Percentiles rank a stretch among this genome's conserved stretches.
phyloP scores from a whole-genome alignment of 176 grass and related monocot species.

The Carex pumila region DNA sequence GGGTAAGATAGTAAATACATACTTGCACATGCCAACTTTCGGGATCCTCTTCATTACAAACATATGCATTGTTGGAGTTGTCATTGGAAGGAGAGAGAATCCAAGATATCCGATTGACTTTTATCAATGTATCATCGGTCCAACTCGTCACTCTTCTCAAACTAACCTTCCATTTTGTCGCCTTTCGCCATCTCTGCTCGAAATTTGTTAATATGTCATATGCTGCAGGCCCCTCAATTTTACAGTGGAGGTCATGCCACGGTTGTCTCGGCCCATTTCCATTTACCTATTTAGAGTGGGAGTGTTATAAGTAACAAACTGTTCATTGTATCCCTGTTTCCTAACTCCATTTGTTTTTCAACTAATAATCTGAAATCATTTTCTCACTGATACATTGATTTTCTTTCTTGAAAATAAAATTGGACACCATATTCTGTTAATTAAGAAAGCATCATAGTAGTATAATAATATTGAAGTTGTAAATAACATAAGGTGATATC shows the following conservation, averaged over 20 bases:
- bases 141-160: constrained; percentile 43
- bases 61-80: constrained; percentile 17
- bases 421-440: neutral
- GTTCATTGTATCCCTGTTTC: neutral
- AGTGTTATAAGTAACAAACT: neutral
- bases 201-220: constrained; percentile 60
- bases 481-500: neutral
- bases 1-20: neutral
- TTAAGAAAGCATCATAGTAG: neutral
- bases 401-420: neutral
- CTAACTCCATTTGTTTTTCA: neutral
- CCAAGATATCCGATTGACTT: constrained; percentile 55
- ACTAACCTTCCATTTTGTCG: constrained; percentile 56
- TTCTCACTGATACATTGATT: neutral
- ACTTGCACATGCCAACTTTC: constrained; percentile 65
- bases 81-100: constrained; percentile 35
- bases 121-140: constrained; percentile 49
- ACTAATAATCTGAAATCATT: neutral
- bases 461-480: neutral
- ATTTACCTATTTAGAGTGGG: constrained; percentile 19
- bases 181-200: constrained; percentile 55
- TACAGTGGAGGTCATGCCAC: constrained; percentile 60
- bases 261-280: constrained; percentile 45
- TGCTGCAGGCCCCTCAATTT: constrained; percentile 48
- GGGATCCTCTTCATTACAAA: constrained; percentile 35